Evolutionary conservation across 192 early-diverging fungal species (phyloP), one percentile per base, ranked within the genome.

Genomic region (Dissophora globulifera): DNA sequence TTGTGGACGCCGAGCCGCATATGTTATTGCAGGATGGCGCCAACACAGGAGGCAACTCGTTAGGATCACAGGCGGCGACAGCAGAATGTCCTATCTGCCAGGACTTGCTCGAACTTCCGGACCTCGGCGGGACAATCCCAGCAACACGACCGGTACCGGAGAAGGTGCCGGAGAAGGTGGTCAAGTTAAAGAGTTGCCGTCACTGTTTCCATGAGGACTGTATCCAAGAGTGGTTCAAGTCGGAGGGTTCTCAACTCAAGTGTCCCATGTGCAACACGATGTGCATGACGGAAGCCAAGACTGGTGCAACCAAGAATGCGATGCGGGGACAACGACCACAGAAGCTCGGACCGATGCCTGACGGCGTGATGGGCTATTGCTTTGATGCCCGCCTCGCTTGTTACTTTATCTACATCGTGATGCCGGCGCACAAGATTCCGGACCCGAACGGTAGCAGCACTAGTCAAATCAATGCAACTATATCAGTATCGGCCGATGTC

Each of bases 321-420:
- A 50, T 75, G 20, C 12, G 17, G 7, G 52, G 58, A 12, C 19
- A 50, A n/a, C 19, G 33, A 45, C 50, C 45, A 2, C 42, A 43
- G 27, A 76, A 76, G 30, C 35, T 81, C 10, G 79, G 79, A 5
- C 72, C 79, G 0, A 78, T 60, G 62, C 79, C 79, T 0, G 72
- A 81, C 58, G 72, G 62, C 6, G 47, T 51, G 13, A 66, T 81
- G 67, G 72, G 65, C 15, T 81, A 81, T 51, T 45, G 47, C 20
- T 81, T 81, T 63, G 74, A 72, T 53, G 72, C 58, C 7, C 58
- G 64, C 1, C 41, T 81, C 4, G 43, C 48, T 2, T 75, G 72
- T 31, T 81, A 76, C 33, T 78, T 81, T 40, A 57, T 81, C 33
- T 81, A 70, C 47, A 58, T 70, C 6, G 30, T 51, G 4, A 79